These are phyloP conservation scores for Wickerhamiella sorbophila DNA, from an alignment of 805 yeast genomes.

Conservation along the genomic window DNA sequence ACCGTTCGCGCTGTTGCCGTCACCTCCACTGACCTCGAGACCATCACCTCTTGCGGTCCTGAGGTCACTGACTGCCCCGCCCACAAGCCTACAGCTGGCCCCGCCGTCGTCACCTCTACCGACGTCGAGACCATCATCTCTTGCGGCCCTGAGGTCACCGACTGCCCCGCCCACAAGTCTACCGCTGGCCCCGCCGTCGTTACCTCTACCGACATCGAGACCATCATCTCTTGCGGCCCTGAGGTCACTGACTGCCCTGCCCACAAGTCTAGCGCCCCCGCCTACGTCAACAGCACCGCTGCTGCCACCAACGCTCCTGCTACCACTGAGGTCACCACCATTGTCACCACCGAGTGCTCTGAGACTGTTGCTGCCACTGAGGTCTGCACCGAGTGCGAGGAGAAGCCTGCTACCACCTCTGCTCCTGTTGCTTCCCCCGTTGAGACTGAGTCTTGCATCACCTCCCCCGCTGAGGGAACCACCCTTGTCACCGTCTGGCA, in stretches of 20 bases:
- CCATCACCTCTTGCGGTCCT: slow-evolving; percentile 35
- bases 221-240: slow-evolving; percentile 35
- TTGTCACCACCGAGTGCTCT: neutral
- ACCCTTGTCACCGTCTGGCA: slow-evolving; percentile 15
- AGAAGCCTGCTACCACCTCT: neutral
- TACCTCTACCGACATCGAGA: slow-evolving; percentile 28
- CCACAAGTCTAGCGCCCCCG: slow-evolving; percentile 9
- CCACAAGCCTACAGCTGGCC: slow-evolving; percentile 17
- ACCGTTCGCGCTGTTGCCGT: slow-evolving; percentile 19
- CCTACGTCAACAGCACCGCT: slow-evolving; percentile 19
- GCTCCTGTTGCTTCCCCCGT: neutral
- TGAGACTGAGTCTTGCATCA: neutral
- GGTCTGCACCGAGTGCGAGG: neutral
- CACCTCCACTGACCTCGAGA: slow-evolving; percentile 29
- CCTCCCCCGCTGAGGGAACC: slow-evolving; percentile 7
- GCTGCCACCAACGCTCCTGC: slow-evolving; percentile 54
- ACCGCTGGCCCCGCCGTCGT: slow-evolving; percentile 14
- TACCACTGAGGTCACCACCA: slow-evolving; percentile 69
- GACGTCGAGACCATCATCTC: slow-evolving; percentile 35
- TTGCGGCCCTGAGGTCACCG: slow-evolving; percentile 33
- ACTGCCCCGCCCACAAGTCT: slow-evolving; percentile 30
- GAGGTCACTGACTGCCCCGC: slow-evolving; percentile 37
- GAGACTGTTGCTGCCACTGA: neutral
- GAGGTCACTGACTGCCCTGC: slow-evolving; percentile 37
- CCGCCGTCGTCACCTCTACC: slow-evolving; percentile 20